Evolutionary conservation across 345 rosid genomes (phyloP), one percentile per base, ranked within the genome.

Genomic region (Cardiospermum halicacabum): DNA sequence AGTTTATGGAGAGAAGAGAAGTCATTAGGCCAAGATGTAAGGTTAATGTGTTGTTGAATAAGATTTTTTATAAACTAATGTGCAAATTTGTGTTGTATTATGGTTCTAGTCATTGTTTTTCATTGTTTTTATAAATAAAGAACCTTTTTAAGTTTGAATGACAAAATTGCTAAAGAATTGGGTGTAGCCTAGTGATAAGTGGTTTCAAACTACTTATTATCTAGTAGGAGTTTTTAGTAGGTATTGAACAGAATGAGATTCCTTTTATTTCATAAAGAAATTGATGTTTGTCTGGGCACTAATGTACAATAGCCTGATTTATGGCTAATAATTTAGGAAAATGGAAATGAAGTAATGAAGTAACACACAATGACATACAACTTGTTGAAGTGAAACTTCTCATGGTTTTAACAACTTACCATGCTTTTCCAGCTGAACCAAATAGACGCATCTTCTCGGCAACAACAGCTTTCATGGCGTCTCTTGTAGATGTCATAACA

Each of bases 351-450:
- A 47, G 22, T 7, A 47, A 47, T 47, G 51, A 18, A 47, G 8
- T 24, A 47, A 47, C 51, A 43, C 19, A 15, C 21, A 3, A 15
- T 43, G 21, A 43, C 2, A 15, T 43, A 13, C 4, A 13, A 45
- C 50, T 16, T n/a, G 16, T 45, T 45, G 18, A 45, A 45, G 7
- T 21, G 31, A 51, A 15, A 51, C 25, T 22, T 22, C 31, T 25
- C 25, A 51, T 21, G 25, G 11, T 51, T 2, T 24, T 27, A 7
- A 16, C 11, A 11, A 31, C 31, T 11, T 60, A 42, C 75, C 74
- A 87, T 53, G 96, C 97, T 74, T 90, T 88, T 69, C 98, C 94
- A 22, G 92, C 71, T 11, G 98, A 90, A 39, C 96, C 96, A 65
- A 90, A 90, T 58, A 93, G 81, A 57, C 28, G 89, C 87, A 90